Percentiles rank a stretch among this genome's conserved stretches.
Conservation (phyloP, 73 alveolate species). For the Symbiodinium natans region DNA sequence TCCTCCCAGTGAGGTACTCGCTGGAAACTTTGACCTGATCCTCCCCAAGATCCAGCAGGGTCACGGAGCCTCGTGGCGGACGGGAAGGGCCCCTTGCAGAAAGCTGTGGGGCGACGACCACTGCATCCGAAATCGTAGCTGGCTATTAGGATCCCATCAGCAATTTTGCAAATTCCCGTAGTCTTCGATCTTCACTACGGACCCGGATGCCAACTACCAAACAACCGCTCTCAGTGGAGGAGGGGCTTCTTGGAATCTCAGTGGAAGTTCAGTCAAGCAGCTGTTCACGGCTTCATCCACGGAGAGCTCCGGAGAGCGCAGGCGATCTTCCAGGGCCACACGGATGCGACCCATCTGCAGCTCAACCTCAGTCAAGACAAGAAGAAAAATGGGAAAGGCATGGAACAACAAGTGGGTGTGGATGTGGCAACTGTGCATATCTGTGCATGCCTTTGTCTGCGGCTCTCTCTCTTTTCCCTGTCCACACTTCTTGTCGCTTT, state of each 20-base stretch:
- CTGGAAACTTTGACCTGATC: constrained; percentile 78
- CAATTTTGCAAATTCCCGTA: too few species aligned
- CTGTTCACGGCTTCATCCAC: constrained; percentile 91
- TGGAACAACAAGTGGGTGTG: background rate
- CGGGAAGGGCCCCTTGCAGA: background rate
- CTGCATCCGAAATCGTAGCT: too few species aligned
- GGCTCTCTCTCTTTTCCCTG: too few species aligned
- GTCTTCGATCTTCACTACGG: too few species aligned
- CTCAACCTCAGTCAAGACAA: constrained; percentile 13
- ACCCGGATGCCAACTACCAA: too few species aligned
- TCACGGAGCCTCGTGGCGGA: constrained; percentile 44
- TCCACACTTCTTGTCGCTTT: too few species aligned
- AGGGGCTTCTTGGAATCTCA: too few species aligned
- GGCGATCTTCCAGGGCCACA: constrained; percentile 80
- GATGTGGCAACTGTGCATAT: too few species aligned
- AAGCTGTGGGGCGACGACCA: background rate
- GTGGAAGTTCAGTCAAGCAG: background rate
- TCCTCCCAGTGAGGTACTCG: constrained; percentile 90
- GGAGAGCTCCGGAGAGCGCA: constrained; percentile 82
- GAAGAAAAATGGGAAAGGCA: background rate
- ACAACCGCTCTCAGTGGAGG: too few species aligned
- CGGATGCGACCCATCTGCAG: constrained; percentile 94
- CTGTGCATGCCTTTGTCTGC: too few species aligned
- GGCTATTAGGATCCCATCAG: too few species aligned
- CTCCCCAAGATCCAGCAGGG: constrained; percentile 86